These are phyloP conservation scores for Paspalum vaginatum DNA, from an alignment of 176 grass and related monocot species.

Conservation along the genomic window DNA sequence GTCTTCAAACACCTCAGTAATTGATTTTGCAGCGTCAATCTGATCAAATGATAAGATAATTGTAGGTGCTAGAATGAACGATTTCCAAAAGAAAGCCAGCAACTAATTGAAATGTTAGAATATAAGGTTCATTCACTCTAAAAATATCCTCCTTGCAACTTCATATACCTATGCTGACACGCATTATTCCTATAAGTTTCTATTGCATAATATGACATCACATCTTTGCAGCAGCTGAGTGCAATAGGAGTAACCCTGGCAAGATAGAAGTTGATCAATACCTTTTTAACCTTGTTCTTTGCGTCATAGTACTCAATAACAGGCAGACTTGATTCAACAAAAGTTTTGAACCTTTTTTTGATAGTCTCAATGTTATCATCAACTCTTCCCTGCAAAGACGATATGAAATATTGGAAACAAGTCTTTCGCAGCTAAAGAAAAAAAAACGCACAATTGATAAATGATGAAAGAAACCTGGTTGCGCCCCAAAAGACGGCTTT, in stretches of 20 bases:
- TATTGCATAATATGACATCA: not conserved
- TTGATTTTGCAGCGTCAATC: slow-evolving; percentile 83
- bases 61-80: slow-evolving; percentile 20
- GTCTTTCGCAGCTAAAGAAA: not conserved
- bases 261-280: slow-evolving; percentile 33
- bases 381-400: slow-evolving; percentile 80
- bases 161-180: not conserved
- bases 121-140: not conserved
- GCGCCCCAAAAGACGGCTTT: slow-evolving; percentile 78
- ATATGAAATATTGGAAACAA: slow-evolving; percentile 33
- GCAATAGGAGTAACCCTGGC: not conserved
- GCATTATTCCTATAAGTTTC: not conserved
- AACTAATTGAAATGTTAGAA: slow-evolving; percentile 1
- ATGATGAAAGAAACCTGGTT: slow-evolving; percentile 65
- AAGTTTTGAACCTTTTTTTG: slow-evolving; percentile 88
- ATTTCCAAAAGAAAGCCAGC: slow-evolving; percentile 8
- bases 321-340: slow-evolving; percentile 91
- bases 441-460: not conserved
- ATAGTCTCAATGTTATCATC: slow-evolving; percentile 99
- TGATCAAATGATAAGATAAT: slow-evolving; percentile 37
- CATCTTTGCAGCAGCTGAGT: not conserved
- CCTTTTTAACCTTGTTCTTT: slow-evolving; percentile 80
- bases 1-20: slow-evolving; percentile 84
- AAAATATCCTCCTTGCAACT: slow-evolving; percentile 7
- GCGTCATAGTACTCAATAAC: slow-evolving; percentile 75